Evolutionary conservation across 495 filamentous ascomycete species (phyloP), one percentile per base, ranked within the genome.

Genomic region (Darksidea phi): DNA sequence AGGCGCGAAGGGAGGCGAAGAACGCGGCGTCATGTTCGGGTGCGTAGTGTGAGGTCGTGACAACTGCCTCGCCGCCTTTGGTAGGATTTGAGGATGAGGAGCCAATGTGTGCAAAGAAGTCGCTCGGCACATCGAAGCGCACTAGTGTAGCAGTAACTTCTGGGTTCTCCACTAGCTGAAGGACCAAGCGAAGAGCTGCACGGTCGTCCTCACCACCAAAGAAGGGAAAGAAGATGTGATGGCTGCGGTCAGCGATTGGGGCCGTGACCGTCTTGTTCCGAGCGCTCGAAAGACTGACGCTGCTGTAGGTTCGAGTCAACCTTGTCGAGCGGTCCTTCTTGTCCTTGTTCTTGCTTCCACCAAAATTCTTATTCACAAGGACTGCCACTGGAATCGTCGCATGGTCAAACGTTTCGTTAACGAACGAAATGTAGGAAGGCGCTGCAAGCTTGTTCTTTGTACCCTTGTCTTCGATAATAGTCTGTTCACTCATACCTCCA

Each of bases 211-310:
- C 71, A 4, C 91, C 90, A 43, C 94, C 94, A 58, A 95, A 85
- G 75, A 88, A 97, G 1, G 90, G 90, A 51, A 96, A 77, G 67
- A 95, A 90, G 62, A 98, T 78, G 64, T 95, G 91, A 69, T 96
- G 92, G 26, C 83, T 85, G 53, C 84, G 87, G 63, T 89, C 81
- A 12, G 74, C 73, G 42, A 84, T 74, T 13, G 78, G 85, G 28
- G 75, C 74, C 10, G 76, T 73, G 43, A 71, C 55, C 54, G 80
- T 79, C 2, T 76, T 48, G 26, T 57, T 51, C 1, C 21, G 72
- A n/a, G 74, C 67, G 46, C 76, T 83, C 46, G 78, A 80, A n/a
- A 86, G 72, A 26, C 85, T 89, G 12, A 84, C 64, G 18, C 73
- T 75, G 63, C 86, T 88, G 34, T 75, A 60, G 17, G 78, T 80